Evolutionary conservation across 192 early-diverging fungal species (phyloP).

Genomic region (Radiomyces spectabilis): DNA sequence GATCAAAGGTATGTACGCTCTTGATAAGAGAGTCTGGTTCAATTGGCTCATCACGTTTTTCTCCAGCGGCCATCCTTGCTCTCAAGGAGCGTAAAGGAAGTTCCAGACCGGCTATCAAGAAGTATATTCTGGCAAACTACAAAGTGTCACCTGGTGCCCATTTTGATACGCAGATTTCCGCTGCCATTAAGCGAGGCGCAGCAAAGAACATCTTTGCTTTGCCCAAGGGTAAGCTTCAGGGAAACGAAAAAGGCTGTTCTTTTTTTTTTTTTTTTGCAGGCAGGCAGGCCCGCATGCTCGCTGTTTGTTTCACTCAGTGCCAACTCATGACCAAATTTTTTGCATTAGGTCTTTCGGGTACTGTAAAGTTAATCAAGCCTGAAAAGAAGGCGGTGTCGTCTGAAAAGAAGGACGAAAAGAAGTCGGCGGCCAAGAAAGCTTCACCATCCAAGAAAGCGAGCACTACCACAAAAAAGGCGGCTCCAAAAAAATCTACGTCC

Average conservation of each 20-base stretch:
- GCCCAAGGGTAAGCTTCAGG: constrained; percentile 65
- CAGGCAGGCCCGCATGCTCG: too few relatives aligned
- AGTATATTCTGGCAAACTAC: constrained; percentile 72
- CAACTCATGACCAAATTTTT: too few relatives aligned
- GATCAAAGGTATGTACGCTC: constrained; percentile 19
- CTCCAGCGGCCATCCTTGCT: constrained; percentile 39
- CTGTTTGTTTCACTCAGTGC: too few relatives aligned
- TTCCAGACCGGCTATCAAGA: constrained; percentile 70
- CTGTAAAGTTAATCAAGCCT: constrained; percentile 58
- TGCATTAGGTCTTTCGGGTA: constrained; percentile 40
- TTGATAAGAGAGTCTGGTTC: background rate
- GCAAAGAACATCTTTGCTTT: constrained; percentile 50
- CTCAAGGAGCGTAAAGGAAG: constrained; percentile 69
- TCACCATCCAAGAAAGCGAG: constrained; percentile 25
- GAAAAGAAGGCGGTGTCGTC: too few relatives aligned
- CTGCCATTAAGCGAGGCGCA: constrained; percentile 60
- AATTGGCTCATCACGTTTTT: background rate
- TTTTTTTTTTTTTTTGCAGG: background rate
- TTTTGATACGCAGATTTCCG: constrained; percentile 50
- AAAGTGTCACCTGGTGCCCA: constrained; percentile 43
- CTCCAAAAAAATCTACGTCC: constrained; percentile 5
- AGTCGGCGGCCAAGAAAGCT: constrained; percentile 38
- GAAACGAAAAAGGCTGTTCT: too few relatives aligned
- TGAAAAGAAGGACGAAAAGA: too few relatives aligned
- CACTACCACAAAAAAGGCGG: constrained; percentile 20